Base-by-base conservation (phyloP, 129 eudicot species). In the Tagetes patula region DNA sequence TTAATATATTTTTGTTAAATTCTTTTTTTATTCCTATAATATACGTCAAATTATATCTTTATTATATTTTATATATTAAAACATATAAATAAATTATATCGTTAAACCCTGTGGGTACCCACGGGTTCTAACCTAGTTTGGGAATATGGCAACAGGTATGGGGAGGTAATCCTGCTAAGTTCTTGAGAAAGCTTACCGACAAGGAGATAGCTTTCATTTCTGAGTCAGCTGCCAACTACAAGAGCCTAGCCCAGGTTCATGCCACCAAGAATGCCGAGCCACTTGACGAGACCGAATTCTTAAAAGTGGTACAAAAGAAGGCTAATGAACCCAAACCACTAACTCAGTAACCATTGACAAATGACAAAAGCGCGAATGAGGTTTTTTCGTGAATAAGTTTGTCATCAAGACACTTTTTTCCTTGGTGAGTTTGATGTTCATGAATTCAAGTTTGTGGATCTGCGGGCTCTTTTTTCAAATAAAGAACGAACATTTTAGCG, bases 111-210 rank as follows among this genome's bases (percentile, higher is more conserved):
- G n/a, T n/a, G n/a, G n/a, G n/a, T n/a, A n/a, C n/a, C n/a, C n/a
- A n/a, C n/a, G n/a, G n/a, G n/a, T n/a, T n/a, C n/a, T n/a, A n/a
- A n/a, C n/a, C n/a, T n/a, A 40, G 33, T 11, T 12, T 67, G 72
- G 64, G 61, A 27, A 52, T 55, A 4, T 47, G 60, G 52, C 5
- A 10, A 65, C 88, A 90, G 95, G 86, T 91, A 11, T 91, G 95
- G 97, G 95, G 84, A 63, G 97, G 97, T 38, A 91, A 91, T 79
- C 97, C 97, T 20, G 95, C 97, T 33, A 88, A 79, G 77, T 86
- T 91, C 70, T 71, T 88, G 3, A 85, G 97, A 78, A 91, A 85
- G 79, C 97, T 91, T 20, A 84, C 91, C 2, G 88, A 91, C 3
- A 87, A 88, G 80, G 95, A 91, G 87, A 85, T 80, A 14, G 89